phyloP scores from a whole-genome alignment of 2,329 filamentous ascomycete species.

The Penicillium sp. region DNA sequence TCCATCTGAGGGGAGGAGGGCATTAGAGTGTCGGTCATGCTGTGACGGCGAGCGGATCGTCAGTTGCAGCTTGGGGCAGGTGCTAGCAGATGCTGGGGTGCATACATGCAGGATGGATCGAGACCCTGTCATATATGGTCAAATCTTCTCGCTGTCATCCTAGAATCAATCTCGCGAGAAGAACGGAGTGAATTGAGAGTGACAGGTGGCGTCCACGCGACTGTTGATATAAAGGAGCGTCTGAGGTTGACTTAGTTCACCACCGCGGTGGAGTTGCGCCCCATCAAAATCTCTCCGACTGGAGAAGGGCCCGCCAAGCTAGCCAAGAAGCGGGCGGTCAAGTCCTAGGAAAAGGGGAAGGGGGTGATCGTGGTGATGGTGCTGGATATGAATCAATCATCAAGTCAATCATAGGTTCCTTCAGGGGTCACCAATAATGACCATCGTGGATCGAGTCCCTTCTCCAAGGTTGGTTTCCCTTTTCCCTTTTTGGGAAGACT shows the following conservation, averaged over 20 bases:
- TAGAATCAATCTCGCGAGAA: constrained; percentile 1
- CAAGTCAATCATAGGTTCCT: neutral
- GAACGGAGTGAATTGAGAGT: neutral
- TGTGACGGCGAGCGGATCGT: constrained; percentile 15
- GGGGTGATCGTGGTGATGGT: neutral
- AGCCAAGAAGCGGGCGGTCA: constrained; percentile 18
- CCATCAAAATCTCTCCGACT: constrained; percentile 24
- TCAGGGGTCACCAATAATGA: neutral
- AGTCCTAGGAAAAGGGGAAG: constrained; percentile 10
- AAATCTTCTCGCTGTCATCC: constrained; percentile 12
- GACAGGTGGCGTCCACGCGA: constrained; percentile 4
- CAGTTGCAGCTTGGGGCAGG: constrained; percentile 16
- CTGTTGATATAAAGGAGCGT: constrained; percentile 27
- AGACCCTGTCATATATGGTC: constrained; percentile 15
- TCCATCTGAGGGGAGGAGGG: constrained; percentile 20
- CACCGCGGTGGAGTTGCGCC: constrained; percentile 31
- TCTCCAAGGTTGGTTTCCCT: neutral
- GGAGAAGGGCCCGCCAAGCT: constrained; percentile 27
- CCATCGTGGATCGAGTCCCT: neutral
- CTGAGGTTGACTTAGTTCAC: constrained; percentile 20
- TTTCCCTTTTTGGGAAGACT: neutral
- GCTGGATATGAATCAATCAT: neutral
- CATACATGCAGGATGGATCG: constrained; percentile 24
- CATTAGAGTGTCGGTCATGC: constrained; percentile 25
- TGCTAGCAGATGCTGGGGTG: constrained; percentile 2